These are phyloP conservation scores for Rhamnella rubrinervis DNA, from an alignment of 331 rosid species.

Conservation along the genomic window DNA sequence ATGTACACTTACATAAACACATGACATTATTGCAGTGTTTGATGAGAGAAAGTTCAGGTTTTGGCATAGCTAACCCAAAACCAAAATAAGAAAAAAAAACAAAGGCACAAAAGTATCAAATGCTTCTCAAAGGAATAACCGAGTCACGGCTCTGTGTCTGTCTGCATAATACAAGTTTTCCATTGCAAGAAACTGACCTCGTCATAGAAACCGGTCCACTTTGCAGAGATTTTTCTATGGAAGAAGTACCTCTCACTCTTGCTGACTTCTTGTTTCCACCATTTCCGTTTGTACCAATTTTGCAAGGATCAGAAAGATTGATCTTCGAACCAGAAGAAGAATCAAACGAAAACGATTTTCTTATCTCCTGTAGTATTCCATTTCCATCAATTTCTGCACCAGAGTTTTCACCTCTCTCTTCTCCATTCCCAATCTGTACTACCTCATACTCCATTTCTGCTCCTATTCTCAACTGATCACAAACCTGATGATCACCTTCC, in stretches of 20 bases:
- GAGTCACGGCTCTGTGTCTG: constrained; percentile 18
- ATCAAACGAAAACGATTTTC: constrained; percentile 64
- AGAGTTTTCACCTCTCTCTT: constrained; percentile 20
- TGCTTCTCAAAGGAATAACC: constrained; percentile 7
- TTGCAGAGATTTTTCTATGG: constrained; percentile 11
- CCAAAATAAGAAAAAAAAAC: background rate
- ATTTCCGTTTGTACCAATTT: constrained; percentile 3
- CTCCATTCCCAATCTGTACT: constrained; percentile 13
- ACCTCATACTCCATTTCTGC: constrained; percentile 17
- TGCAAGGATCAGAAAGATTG: constrained; percentile 24
- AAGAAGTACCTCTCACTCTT: constrained; percentile 22
- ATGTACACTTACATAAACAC: constrained; percentile 7
- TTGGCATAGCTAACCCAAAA: background rate
- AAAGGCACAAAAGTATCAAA: background rate
- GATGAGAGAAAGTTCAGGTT: background rate
- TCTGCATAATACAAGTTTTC: constrained; percentile 20
- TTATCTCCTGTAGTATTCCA: constrained; percentile 4
- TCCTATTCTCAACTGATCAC: constrained; percentile 21
- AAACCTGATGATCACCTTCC: constrained; percentile 9
- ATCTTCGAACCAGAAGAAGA: constrained; percentile 43
- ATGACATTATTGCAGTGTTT: background rate
- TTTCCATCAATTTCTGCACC: background rate
- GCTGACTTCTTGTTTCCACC: constrained; percentile 11
- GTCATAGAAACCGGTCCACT: constrained; percentile 22
- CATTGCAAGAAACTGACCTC: constrained; percentile 43